These are phyloP conservation scores for Rugosomyces carneus DNA, from an alignment of 1,284 basidiomycete species.

Conservation along the genomic window DNA sequence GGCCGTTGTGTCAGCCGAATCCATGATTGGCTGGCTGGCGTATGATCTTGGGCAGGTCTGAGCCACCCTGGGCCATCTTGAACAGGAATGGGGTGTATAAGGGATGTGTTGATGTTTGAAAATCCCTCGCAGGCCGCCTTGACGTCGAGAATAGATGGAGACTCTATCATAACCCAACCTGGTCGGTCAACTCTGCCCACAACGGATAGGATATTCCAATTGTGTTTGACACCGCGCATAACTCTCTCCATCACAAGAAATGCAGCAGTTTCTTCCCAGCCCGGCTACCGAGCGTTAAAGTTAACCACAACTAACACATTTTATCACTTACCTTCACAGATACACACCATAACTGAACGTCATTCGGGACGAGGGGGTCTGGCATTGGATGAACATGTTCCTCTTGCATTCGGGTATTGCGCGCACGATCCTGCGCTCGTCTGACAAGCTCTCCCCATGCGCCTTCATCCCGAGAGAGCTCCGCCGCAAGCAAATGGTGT, in stretches of 20 bases:
- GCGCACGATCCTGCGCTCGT: neutral
- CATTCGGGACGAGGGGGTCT: neutral
- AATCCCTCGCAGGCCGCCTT: neutral
- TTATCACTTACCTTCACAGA: neutral
- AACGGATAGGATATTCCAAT: neutral
- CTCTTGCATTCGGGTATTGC: neutral
- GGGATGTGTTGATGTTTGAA: neutral
- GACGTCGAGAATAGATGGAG: neutral
- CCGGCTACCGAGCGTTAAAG: neutral
- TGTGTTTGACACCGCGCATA: neutral
- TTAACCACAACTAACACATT: neutral
- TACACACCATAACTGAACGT: neutral
- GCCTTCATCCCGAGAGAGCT: neutral
- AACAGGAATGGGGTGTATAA: neutral
- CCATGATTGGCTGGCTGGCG: constrained; percentile 1
- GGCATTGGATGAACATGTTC: neutral
- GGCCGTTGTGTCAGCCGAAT: constrained; percentile 1
- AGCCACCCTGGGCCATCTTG: neutral
- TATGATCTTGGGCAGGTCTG: neutral
- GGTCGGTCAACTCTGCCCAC: constrained; percentile 1
- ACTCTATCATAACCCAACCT: constrained; percentile 7
- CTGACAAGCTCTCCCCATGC: neutral
- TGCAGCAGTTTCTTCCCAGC: neutral
- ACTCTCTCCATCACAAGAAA: neutral
- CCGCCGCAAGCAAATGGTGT: neutral